Evolutionary conservation across 2,329 filamentous ascomycete species (phyloP).

Genomic region (Phialocephala subalpina): DNA sequence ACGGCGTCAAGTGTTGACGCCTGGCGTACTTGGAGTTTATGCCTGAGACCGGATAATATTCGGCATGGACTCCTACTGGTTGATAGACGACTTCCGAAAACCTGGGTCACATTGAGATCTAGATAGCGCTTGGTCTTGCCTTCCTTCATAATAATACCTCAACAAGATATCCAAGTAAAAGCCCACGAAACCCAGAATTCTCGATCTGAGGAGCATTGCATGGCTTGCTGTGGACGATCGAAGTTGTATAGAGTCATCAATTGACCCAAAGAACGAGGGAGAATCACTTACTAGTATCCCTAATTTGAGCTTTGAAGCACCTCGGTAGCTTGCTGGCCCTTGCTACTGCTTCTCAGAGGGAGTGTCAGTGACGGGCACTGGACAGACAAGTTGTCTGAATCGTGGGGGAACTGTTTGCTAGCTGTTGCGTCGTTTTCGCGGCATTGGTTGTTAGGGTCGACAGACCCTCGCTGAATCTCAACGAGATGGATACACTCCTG

Average conservation of each 20-base stretch:
- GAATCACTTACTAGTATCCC: not conserved
- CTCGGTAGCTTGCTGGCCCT: not conserved
- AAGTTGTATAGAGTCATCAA: not conserved
- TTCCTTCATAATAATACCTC: slow-evolving; percentile 1
- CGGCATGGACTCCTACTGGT: slow-evolving; percentile 9
- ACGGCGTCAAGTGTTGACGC: slow-evolving; percentile 13
- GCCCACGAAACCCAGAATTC: not conserved
- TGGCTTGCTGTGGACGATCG: not conserved
- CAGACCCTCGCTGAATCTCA: not conserved
- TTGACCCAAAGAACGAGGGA: not conserved
- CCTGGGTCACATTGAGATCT: slow-evolving; percentile 6
- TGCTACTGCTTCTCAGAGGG: not conserved
- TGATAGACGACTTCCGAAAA: slow-evolving; percentile 17
- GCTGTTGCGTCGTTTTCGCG: not conserved
- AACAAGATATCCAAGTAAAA: not conserved
- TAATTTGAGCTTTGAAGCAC: not conserved
- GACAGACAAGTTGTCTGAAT: slow-evolving; percentile 2
- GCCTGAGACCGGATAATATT: slow-evolving; percentile 7
- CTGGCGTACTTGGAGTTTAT: no score
- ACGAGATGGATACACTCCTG: slow-evolving; percentile 57
- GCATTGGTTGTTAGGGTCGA: not conserved
- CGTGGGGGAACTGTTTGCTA: not conserved
- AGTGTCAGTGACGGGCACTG: not conserved
- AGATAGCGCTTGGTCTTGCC: slow-evolving; percentile 51
- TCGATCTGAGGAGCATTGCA: not conserved